Evolutionary conservation across 345 rosid genomes (phyloP), one percentile per base, ranked within the genome.

Genomic region (Brassica nigra): DNA sequence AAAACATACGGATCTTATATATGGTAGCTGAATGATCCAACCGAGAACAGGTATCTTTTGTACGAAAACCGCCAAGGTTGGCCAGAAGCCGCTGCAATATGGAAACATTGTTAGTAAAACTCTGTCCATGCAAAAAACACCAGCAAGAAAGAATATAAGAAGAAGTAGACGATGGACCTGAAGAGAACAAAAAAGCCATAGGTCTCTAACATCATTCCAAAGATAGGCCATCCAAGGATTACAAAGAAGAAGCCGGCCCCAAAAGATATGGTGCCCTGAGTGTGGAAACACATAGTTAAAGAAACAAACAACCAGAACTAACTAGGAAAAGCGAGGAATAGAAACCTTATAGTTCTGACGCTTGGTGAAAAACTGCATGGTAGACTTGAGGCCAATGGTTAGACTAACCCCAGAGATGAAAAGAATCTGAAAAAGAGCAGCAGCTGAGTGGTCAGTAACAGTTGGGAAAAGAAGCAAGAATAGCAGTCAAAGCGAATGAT

Each of bases 41-140:
- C 99, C 92, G 62, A 95, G 92, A 81, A 95, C 71, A 8, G 99
- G 99, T 85, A 95, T 95, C 93, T 83, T 93, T 83, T 93, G 97
- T 29, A 88, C 65, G 70, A 95, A 93, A 71, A 93, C 97, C 64
- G 99, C 87, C 66, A 95, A 86, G 57, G 99, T 93, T 3, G 97
- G 98, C 99, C 99, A 95, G 91, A 95, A 95, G 66, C 99, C 99
- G 88, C 98, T 95, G 92, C 14, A 73, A 81, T 5, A 66, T 49
- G 29, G 54, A 28, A 49, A 73, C 66, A 0, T 1, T 33, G 15
- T 81, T 49, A 77, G 55, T 66, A 59, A 12, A 59, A 12, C 16
- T 37, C 44, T 58, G 34, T 23, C 6, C 4, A 58, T 62, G 44
- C 55, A 23, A 30, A 30, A 64, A 30, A 64, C 4, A 18, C 57